Base-by-base conservation (phyloP, 1,284 basidiomycete species). In the Sanghuangporus sanghuang region DNA sequence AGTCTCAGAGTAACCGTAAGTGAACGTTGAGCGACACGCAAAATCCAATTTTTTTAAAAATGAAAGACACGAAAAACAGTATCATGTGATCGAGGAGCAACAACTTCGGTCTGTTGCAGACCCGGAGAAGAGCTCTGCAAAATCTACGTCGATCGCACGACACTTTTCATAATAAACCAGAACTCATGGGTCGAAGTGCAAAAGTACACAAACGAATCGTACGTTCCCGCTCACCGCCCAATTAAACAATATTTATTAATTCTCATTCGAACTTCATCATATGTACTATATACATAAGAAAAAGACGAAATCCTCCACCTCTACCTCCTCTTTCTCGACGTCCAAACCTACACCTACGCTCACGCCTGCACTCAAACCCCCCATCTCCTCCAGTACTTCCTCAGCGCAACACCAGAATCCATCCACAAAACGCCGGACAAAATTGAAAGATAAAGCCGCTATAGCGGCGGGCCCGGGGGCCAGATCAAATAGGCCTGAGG, bases 131-230 rank as follows among this genome's bases (percentile, higher is more conserved):
- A 5, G 27, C 27, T 32, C 27, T 32, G 27, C 27, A n/a, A n/a
- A n/a, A 32, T 32, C 27, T 32, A 27, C 27, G 27, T 27, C 27
- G 27, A 27, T 27, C 3, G 27, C 27, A 5, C 27, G 27, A 32
- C 27, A 3, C 27, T 32, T n/a, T 42, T 42, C 11, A n/a, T 12
- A 11, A 46, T n/a, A 18, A 18, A 46, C 16, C 16, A 46, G 16
- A 21, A 35, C 21, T 6, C 8, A 78, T 79, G 78, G 78, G 78
- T 35, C 72, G 70, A 39, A 80, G 77, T 57, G 78, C 79, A 42
- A 79, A 81, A 67, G 32, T 74, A 46, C 78, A 74, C 65, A 79
- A 79, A 65, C 75, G 79, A 23, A 65, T 73, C 40, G 78, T 78
- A 64, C 64, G 76, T 70, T 7, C 53, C 55, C 2, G 18, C 39